Conservation (phyloP, 2,329 filamentous ascomycete species). For the Colletotrichum sp. region DNA sequence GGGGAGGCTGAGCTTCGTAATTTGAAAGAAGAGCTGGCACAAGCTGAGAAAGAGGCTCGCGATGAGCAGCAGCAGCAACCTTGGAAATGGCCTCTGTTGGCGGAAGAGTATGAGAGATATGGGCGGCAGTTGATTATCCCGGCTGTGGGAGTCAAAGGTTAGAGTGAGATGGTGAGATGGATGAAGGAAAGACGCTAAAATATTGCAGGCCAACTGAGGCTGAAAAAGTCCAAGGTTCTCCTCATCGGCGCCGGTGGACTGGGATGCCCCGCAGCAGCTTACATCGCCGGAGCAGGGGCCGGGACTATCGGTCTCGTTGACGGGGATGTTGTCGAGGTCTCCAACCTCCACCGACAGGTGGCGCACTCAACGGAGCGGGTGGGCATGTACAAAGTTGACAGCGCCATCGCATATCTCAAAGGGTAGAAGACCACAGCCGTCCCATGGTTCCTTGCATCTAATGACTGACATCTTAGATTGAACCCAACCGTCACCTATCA, state of each 20-base stretch:
- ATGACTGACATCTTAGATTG: slow-evolving; percentile 51
- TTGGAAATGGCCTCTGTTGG: slow-evolving; percentile 71
- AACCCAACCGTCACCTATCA: slow-evolving; percentile 75
- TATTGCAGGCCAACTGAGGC: slow-evolving; percentile 71
- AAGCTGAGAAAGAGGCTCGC: slow-evolving; percentile 37
- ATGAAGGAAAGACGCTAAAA: background rate
- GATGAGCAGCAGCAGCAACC: slow-evolving; percentile 1
- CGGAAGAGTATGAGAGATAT: slow-evolving; percentile 84
- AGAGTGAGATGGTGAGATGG: background rate
- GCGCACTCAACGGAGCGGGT: slow-evolving; percentile 76
- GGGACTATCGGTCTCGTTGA: slow-evolving; percentile 86
- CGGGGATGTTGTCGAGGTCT: slow-evolving; percentile 84
- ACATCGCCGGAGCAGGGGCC: slow-evolving; percentile 88
- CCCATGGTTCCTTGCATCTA: background rate
- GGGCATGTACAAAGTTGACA: slow-evolving; percentile 81
- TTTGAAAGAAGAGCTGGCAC: slow-evolving; percentile 49
- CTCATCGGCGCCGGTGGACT: slow-evolving; percentile 88
- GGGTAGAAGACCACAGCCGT: slow-evolving; percentile 40
- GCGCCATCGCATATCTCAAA: slow-evolving; percentile 66
- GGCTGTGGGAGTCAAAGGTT: slow-evolving; percentile 77
- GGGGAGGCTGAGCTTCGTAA: slow-evolving; percentile 53
- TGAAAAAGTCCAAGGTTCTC: slow-evolving; percentile 75
- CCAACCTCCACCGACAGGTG: slow-evolving; percentile 93
- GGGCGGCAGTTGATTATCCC: slow-evolving; percentile 91
- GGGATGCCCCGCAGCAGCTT: slow-evolving; percentile 91